Conservation (phyloP, 106 monocot species). For the Allium cepa region DNA sequence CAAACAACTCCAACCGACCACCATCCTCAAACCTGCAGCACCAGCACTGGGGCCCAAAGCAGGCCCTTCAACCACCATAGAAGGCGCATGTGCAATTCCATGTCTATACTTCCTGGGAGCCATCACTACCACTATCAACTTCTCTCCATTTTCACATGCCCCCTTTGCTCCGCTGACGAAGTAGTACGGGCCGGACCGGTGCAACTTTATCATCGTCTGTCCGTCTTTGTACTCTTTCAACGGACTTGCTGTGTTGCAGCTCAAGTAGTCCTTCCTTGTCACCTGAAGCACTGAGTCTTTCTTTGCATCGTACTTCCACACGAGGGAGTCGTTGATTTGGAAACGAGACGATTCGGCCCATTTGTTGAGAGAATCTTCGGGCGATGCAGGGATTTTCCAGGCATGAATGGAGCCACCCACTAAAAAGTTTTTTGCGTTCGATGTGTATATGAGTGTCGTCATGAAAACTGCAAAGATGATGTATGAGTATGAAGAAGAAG, state of each 20-base stretch:
- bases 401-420: conserved; percentile 50
- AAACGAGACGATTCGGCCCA: conserved; percentile 73
- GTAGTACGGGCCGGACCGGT: conserved; percentile 29
- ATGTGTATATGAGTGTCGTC: neutral
- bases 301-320: conserved; percentile 48
- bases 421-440: conserved; percentile 43
- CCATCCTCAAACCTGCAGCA: too few species aligned
- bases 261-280: conserved; percentile 47
- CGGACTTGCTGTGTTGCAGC: conserved; percentile 62
- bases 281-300: conserved; percentile 79
- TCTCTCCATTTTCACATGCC: conserved; percentile 56
- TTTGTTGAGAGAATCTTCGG: conserved; percentile 44
- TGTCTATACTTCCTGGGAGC: conserved; percentile 2
- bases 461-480: conserved; percentile 18
- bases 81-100: conserved; percentile 13
- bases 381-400: conserved; percentile 48
- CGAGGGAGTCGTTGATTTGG: conserved; percentile 75
- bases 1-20: too few species aligned
- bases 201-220: conserved; percentile 21
- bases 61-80: conserved; percentile 22
- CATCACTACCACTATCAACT: conserved; percentile 71
- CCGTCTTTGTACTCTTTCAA: conserved; percentile 28
- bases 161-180: conserved; percentile 51
- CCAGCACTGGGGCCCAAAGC: conserved; percentile 24
- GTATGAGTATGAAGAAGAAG: conserved; percentile 7